Conservation (phyloP, 108 stramenopile genomes). For the Cyclotella distinguenda region DNA sequence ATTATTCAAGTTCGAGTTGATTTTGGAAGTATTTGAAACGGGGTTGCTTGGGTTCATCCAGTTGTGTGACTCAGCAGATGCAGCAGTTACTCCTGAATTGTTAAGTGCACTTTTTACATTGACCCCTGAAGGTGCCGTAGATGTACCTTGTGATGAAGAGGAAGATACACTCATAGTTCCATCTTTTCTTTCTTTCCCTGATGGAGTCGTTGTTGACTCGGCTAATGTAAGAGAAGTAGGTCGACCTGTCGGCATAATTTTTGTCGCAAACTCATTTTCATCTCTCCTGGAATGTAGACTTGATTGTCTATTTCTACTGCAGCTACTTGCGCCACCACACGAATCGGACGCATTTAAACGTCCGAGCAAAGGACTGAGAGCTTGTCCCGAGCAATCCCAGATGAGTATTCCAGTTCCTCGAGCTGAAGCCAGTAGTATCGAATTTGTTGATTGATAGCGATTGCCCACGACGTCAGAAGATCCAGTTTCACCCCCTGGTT, state of each 20-base stretch:
- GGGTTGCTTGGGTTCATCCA: background rate
- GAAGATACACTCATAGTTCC: constrained; percentile 4
- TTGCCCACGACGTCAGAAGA: background rate
- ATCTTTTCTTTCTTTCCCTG: background rate
- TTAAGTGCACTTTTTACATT: background rate
- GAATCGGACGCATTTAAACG: constrained; percentile 47
- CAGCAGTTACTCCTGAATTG: background rate
- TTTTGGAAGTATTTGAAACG: background rate
- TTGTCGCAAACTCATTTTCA: background rate
- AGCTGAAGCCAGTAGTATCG: constrained; percentile 63
- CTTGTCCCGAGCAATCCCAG: constrained; percentile 79
- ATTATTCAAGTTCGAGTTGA: background rate
- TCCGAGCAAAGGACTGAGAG: constrained; percentile 66
- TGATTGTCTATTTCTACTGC: background rate
- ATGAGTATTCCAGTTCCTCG: constrained; percentile 66
- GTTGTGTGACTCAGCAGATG: background rate
- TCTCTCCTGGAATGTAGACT: background rate
- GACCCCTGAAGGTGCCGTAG: background rate
- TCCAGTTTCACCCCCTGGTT: too few relatives aligned
- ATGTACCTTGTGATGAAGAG: constrained; percentile 2
- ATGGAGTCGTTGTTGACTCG: background rate
- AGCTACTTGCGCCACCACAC: background rate
- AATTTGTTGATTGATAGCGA: constrained; percentile 9
- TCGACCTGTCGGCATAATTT: background rate
- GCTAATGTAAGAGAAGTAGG: background rate